phyloP scores from a whole-genome alignment of 2,329 filamentous ascomycete species.

The Metarhizium robertsii region DNA sequence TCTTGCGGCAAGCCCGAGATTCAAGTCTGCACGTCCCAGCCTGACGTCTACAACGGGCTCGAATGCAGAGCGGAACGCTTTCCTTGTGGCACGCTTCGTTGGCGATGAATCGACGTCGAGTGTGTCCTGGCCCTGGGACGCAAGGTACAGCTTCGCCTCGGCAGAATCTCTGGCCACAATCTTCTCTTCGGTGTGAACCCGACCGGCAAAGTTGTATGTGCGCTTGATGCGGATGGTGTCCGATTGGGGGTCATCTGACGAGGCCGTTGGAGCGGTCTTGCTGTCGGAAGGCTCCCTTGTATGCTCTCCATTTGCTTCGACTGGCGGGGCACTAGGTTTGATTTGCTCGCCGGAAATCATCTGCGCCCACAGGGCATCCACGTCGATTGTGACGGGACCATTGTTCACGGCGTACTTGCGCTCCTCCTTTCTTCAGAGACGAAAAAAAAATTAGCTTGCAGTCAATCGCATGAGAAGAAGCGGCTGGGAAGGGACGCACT shows the following conservation, averaged over 20 bases:
- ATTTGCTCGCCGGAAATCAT: slow-evolving; percentile 42
- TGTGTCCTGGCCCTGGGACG: slow-evolving; percentile 32
- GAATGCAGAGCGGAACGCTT: slow-evolving; percentile 52
- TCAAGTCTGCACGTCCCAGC: slow-evolving; percentile 43
- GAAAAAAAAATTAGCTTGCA: slow-evolving; percentile 5
- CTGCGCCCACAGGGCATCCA: slow-evolving; percentile 60
- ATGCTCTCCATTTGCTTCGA: slow-evolving; percentile 6
- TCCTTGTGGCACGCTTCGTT: slow-evolving; percentile 37
- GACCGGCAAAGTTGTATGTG: slow-evolving; percentile 66
- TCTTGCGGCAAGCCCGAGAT: slow-evolving; percentile 43
- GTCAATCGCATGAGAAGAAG: neutral
- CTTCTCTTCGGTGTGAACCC: slow-evolving; percentile 64
- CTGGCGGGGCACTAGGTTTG: neutral
- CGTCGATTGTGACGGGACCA: slow-evolving; percentile 58
- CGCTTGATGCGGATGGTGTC: slow-evolving; percentile 55
- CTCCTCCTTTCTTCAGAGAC: slow-evolving; percentile 41
- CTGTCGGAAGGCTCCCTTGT: slow-evolving; percentile 16
- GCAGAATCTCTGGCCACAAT: slow-evolving; percentile 55
- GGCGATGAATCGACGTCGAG: slow-evolving; percentile 17
- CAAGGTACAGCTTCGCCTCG: slow-evolving; percentile 55
- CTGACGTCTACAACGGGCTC: slow-evolving; percentile 43
- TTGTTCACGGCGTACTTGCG: slow-evolving; percentile 39
- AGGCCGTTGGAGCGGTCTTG: neutral
- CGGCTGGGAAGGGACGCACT: slow-evolving; percentile 32
- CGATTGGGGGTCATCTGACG: neutral